These are phyloP conservation scores for Martensiomyces pterosporus DNA, from an alignment of 192 early-diverging fungal genomes.

Conservation along the genomic window DNA sequence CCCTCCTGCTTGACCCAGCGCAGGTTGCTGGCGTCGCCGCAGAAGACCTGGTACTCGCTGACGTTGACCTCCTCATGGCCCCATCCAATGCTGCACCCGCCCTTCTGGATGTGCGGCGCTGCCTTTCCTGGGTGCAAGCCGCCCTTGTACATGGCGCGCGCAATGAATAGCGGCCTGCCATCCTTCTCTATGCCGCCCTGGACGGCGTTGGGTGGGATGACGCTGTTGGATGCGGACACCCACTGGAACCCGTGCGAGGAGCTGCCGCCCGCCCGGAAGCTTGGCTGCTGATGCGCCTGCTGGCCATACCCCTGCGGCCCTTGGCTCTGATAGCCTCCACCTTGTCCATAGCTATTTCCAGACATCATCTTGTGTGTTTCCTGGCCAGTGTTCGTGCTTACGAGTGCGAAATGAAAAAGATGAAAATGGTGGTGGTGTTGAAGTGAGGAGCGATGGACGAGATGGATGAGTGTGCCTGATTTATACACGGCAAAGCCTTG, in stretches of 20 bases:
- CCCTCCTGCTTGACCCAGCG: slow-evolving; percentile 52
- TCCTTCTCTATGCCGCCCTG: slow-evolving; percentile 57
- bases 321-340: too few species aligned
- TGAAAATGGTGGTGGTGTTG: too few species aligned
- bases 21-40: slow-evolving; percentile 55
- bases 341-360: too few species aligned
- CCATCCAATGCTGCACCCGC: slow-evolving; percentile 52
- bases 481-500: too few species aligned
- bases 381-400: too few species aligned
- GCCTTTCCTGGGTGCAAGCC: slow-evolving; percentile 51
- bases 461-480: too few species aligned
- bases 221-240: slow-evolving; percentile 33
- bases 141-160: slow-evolving; percentile 51
- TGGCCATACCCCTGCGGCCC: too few species aligned
- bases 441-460: too few species aligned
- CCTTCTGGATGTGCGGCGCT: slow-evolving; percentile 41
- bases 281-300: too few species aligned
- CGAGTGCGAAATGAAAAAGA: too few species aligned
- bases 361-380: too few species aligned
- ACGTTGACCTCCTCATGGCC: slow-evolving; percentile 54
- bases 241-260: slow-evolving; percentile 40
- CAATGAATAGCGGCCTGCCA: slow-evolving; percentile 57
- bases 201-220: slow-evolving; percentile 52
- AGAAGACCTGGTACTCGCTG: slow-evolving; percentile 56
- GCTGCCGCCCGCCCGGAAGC: too few species aligned